Evolutionary conservation across 352 stramenopile genomes (phyloP), one percentile per base, ranked within the genome.

Genomic region (Phytophthora kernoviae): DNA sequence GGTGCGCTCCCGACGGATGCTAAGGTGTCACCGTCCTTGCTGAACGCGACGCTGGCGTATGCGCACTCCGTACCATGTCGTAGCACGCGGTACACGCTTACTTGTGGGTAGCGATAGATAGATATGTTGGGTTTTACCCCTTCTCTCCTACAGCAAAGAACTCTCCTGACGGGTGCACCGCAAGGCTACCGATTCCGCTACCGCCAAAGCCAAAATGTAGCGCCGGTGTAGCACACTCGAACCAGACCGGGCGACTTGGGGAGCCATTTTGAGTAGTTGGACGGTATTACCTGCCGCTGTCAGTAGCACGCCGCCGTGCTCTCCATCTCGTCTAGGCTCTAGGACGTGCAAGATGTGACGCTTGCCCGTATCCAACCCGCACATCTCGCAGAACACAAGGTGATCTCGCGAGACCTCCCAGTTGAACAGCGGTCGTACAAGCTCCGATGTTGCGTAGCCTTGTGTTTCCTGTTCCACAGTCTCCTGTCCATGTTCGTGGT

Each of bases 61-160:
- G 75, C 70, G 15, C 68, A 54, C 57, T 98, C 90, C 0, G 93
- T 96, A 22, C 93, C 93, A 49, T 88, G 87, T 18, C 75, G 67
- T 40, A 98, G 64, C 21, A 97, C 75, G 21, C 86, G 78, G 32
- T 68, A 86, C 20, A 97, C 72, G 0, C 71, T 82, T 20, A 63
- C 40, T 18, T 65, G 69, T 10, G 94, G 94, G 49, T 98, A 98
- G 5, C 75, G 60, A 62, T 97, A 96, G 26, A 98, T 79, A 32
- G 75, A 88, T 32, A 98, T 91, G 40, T 81, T 84, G 1, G 93
- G 93, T 45, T 92, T 90, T 36, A 77, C 64, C 93, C 93, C 59
- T 97, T 97, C 36, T 96, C 90, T 0, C 83, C 93, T 2, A 98
- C 84, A 1, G 88, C 90, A 59, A 97, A 96, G 61, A 87, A 96